Conservation (phyloP, 2,329 filamentous ascomycete species). For the Geosmithia flava region DNA sequence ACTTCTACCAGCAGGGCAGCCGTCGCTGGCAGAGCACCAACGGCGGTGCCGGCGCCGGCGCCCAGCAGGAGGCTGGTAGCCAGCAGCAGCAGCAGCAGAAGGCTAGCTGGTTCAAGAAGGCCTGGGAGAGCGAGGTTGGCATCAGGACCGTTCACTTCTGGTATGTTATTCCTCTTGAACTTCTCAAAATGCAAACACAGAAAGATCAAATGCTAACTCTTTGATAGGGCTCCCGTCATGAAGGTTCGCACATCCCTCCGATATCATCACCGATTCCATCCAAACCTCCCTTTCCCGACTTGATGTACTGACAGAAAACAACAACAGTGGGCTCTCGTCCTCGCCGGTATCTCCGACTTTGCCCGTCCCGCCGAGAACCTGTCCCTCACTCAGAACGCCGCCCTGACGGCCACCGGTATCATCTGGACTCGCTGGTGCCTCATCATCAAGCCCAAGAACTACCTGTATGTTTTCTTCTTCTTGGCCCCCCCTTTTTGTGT, state of each 20-base stretch:
- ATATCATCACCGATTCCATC: too few relatives aligned
- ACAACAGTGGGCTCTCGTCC: constrained; percentile 75
- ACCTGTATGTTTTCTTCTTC: constrained; percentile 49
- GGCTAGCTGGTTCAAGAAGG: constrained; percentile 55
- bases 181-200: neutral
- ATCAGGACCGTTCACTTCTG: constrained; percentile 97
- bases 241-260: constrained; percentile 30
- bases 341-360: constrained; percentile 87
- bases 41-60: constrained; percentile 13
- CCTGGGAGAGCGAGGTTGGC: constrained; percentile 74
- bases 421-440: constrained; percentile 99
- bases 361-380: constrained; percentile 84
- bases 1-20: constrained; percentile 22
- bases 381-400: constrained; percentile 82
- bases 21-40: constrained; percentile 58
- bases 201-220: neutral
- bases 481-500: neutral
- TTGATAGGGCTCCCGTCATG: constrained; percentile 78
- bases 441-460: constrained; percentile 88
- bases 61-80: constrained; percentile 47
- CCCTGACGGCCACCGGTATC: constrained; percentile 77
- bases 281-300: neutral
- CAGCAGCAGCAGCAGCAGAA: constrained; percentile 39
- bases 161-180: constrained; percentile 34
- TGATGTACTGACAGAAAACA: neutral